phyloP scores from a whole-genome alignment of 1,284 basidiomycete genomes.

The Cutaneotrichosporon dermatis region DNA sequence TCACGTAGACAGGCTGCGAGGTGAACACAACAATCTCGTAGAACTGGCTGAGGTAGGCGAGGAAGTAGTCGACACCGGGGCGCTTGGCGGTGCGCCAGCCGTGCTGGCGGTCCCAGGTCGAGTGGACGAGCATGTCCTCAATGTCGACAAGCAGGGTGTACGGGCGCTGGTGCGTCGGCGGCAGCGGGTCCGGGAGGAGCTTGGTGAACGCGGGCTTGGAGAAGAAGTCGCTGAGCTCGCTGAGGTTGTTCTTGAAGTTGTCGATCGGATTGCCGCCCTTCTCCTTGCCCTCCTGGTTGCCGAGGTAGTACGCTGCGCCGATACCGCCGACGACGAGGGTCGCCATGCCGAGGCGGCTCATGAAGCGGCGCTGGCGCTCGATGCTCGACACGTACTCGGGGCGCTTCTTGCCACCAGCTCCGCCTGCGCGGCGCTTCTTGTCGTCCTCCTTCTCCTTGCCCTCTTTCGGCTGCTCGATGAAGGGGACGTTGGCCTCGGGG shows the following conservation, averaged over 20 bases:
- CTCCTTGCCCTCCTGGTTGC: constrained; percentile 50
- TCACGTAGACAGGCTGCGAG: constrained; percentile 78
- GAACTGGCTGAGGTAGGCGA: constrained; percentile 93
- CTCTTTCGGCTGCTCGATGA: constrained; percentile 31
- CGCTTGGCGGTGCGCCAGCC: constrained; percentile 91
- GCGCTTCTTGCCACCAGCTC: constrained; percentile 19
- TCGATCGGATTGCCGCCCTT: constrained; percentile 14
- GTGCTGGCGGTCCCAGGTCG: constrained; percentile 84
- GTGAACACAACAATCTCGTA: constrained; percentile 98
- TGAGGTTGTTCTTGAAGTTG: constrained; percentile 30
- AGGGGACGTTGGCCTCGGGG: constrained; percentile 26
- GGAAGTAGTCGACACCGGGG: constrained; percentile 88
- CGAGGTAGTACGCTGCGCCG: constrained; percentile 57
- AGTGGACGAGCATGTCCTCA: constrained; percentile 87
- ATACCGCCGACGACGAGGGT: constrained; percentile 55
- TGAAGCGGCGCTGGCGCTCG: constrained; percentile 60
- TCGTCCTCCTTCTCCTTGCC: constrained; percentile 19
- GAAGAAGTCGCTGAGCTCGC: constrained; percentile 55
- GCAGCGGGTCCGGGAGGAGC: constrained; percentile 81
- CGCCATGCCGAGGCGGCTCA: constrained; percentile 55
- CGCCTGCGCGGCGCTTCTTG: constrained; percentile 14
- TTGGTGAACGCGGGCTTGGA: constrained; percentile 89
- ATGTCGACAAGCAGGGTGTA: constrained; percentile 89
- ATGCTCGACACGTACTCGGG: constrained; percentile 57
- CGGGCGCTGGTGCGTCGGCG: constrained; percentile 78